Evolutionary conservation across 2,329 filamentous ascomycete species (phyloP).

Genomic region (Tympanopsis confertula): DNA sequence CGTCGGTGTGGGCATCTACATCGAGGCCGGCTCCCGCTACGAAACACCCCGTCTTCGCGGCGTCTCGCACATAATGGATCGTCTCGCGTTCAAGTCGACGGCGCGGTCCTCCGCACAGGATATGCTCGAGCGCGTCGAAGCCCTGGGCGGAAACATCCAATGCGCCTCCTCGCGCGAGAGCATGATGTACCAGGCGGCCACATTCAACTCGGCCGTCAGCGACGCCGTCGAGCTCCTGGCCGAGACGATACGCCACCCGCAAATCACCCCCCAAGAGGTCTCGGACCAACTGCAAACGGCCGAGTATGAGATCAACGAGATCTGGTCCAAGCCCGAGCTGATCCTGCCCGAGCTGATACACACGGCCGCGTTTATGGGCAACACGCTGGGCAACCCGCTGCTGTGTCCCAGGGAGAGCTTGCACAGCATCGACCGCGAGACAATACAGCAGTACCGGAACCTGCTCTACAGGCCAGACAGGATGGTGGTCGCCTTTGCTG

Average conservation of each 20-base stretch:
- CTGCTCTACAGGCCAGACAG: conserved; percentile 80
- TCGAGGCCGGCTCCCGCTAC: conserved; percentile 89
- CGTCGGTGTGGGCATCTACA: conserved; percentile 86
- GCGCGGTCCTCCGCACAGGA: conserved; percentile 60
- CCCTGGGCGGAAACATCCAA: conserved; percentile 87
- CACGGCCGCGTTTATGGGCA: conserved; percentile 88
- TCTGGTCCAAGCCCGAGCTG: conserved; percentile 93
- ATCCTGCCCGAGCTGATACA: conserved; percentile 92
- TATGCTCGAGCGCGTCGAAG: conserved; percentile 80
- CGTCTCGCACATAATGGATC: conserved; percentile 91
- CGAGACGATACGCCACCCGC: conserved; percentile 81
- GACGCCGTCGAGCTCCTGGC: conserved; percentile 77
- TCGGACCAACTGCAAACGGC: conserved; percentile 79
- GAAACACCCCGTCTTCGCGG: conserved; percentile 77
- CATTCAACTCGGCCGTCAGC: conserved; percentile 86
- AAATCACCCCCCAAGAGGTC: conserved; percentile 78
- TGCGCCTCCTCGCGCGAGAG: conserved; percentile 91
- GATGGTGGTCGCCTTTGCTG: conserved; percentile 90
- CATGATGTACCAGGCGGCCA: conserved; percentile 97
- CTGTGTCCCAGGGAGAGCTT: conserved; percentile 81
- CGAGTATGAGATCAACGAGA: conserved; percentile 90
- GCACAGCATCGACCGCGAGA: conserved; percentile 57
- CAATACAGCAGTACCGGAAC: conserved; percentile 68
- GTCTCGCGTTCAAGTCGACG: conserved; percentile 88
- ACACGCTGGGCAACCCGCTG: conserved; percentile 87